These are phyloP conservation scores for Kwoniella sp. DNA, from an alignment of 768 basidiomycete genomes.

Conservation along the genomic window DNA sequence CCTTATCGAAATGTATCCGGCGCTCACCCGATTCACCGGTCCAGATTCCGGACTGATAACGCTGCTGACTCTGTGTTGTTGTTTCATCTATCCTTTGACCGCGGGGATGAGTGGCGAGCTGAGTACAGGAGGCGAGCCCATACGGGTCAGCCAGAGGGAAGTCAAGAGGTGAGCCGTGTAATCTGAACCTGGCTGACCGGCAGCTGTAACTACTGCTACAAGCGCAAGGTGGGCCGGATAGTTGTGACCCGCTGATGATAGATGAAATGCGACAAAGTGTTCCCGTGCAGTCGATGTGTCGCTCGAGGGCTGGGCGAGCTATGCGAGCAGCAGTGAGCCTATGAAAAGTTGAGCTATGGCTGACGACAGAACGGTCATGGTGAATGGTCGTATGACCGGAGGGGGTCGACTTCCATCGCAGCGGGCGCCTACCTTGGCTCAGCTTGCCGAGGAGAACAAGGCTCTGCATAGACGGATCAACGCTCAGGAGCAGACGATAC, in stretches of 20 bases:
- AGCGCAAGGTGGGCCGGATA: slow-evolving; percentile 10
- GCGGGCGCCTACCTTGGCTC: slow-evolving; percentile 11
- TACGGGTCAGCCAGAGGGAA: slow-evolving; percentile 14
- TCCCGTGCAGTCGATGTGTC: slow-evolving; percentile 16
- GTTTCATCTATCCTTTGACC: too few species aligned
- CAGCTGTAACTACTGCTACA: slow-evolving; percentile 22
- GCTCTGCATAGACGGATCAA: slow-evolving; percentile 14
- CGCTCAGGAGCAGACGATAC: slow-evolving; percentile 17
- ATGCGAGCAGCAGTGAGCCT: slow-evolving; percentile 21
- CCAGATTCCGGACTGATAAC: too few species aligned
- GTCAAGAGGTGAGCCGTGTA: slow-evolving; percentile 13
- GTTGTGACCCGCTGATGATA: background rate
- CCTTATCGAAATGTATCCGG: too few species aligned
- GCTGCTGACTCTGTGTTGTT: too few species aligned
- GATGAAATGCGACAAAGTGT: slow-evolving; percentile 22
- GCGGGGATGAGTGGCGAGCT: too few species aligned
- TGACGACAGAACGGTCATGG: slow-evolving; percentile 12
- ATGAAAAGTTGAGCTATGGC: background rate
- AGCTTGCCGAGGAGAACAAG: slow-evolving; percentile 20
- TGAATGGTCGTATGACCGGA: slow-evolving; percentile 14
- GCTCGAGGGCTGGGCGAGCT: slow-evolving; percentile 17
- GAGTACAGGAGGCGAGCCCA: too few species aligned
- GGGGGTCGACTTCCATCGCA: slow-evolving; percentile 1
- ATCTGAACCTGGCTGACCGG: background rate
- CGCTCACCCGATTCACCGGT: too few species aligned